Percentiles rank a stretch among this genome's conserved stretches.
Conservation (phyloP, 148 eudicot genomes). For the Cornus kousa region DNA sequence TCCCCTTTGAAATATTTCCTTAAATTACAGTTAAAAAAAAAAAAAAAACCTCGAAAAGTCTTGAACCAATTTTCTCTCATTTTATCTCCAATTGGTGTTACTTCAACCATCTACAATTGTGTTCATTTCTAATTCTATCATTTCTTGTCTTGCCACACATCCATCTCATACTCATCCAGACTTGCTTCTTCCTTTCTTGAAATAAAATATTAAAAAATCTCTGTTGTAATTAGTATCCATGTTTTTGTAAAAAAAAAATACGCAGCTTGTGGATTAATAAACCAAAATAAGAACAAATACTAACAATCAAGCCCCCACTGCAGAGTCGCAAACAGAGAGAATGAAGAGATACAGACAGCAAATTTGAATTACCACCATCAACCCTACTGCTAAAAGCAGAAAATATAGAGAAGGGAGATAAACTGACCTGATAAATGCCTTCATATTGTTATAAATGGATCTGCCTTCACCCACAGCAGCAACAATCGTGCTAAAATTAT, state of each 20-base stretch:
- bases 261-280: not conserved
- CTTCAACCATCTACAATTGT: too few species aligned
- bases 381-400: constrained; percentile 2
- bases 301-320: too few species aligned
- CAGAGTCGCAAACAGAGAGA: not conserved
- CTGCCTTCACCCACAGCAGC: constrained; percentile 86
- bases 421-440: constrained; percentile 80
- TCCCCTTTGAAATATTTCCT: too few species aligned
- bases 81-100: too few species aligned
- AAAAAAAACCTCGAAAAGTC: too few species aligned
- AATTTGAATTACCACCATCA: constrained; percentile 1
- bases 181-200: too few species aligned
- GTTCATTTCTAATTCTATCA: too few species aligned
- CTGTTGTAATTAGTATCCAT: not conserved
- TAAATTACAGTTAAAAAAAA: too few species aligned
- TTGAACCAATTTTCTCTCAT: too few species aligned
- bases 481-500: constrained; percentile 74
- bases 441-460: constrained; percentile 92
- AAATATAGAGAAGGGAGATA: not conserved
- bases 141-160: not conserved
- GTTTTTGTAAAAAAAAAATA: not conserved
- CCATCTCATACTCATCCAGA: too few species aligned
- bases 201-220: not conserved
- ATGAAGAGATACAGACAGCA: constrained; percentile 21
- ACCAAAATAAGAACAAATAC: not conserved